These are phyloP conservation scores for Phanerodontia chrysosporium DNA, from an alignment of 768 basidiomycete species.

Conservation along the genomic window DNA sequence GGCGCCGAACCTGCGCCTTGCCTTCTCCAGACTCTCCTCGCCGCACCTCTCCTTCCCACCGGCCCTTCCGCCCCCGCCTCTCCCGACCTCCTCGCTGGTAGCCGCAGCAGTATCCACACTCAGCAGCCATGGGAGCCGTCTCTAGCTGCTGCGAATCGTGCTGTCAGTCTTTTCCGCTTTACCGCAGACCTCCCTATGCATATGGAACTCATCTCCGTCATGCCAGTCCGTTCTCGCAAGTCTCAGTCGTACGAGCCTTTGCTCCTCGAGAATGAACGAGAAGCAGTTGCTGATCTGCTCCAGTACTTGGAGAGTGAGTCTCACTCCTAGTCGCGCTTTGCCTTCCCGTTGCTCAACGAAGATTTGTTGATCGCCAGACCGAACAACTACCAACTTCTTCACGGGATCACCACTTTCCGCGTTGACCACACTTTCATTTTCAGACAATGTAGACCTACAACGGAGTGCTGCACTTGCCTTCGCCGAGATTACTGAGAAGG, in stretches of 20 bases:
- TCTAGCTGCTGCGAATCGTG: constrained; percentile 82
- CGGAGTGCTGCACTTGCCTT: constrained; percentile 97
- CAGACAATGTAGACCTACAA: constrained; percentile 98
- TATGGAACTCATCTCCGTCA: constrained; percentile 21
- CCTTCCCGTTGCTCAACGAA: background rate
- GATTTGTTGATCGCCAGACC: constrained; percentile 54
- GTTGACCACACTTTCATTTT: constrained; percentile 94
- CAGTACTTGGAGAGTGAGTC: constrained; percentile 95
- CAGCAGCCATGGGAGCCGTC: constrained; percentile 60
- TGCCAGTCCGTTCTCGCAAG: constrained; percentile 71
- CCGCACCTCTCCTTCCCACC: constrained; percentile 9
- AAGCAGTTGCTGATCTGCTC: constrained; percentile 95
- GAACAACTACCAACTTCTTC: constrained; percentile 98
- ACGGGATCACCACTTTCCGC: constrained; percentile 87
- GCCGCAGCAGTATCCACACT: background rate
- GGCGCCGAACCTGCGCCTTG: constrained; percentile 2
- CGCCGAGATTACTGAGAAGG: constrained; percentile 99
- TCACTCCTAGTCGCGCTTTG: background rate
- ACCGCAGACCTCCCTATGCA: background rate
- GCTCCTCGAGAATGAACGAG: constrained; percentile 88
- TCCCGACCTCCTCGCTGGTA: constrained; percentile 2
- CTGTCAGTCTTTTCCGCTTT: constrained; percentile 44
- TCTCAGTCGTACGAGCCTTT: constrained; percentile 86
- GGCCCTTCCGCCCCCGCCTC: constrained; percentile 12
- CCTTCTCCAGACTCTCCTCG: constrained; percentile 11